Evolutionary conservation across 805 yeast genomes (phyloP).

Genomic region (Yamadazyma endophytica): DNA sequence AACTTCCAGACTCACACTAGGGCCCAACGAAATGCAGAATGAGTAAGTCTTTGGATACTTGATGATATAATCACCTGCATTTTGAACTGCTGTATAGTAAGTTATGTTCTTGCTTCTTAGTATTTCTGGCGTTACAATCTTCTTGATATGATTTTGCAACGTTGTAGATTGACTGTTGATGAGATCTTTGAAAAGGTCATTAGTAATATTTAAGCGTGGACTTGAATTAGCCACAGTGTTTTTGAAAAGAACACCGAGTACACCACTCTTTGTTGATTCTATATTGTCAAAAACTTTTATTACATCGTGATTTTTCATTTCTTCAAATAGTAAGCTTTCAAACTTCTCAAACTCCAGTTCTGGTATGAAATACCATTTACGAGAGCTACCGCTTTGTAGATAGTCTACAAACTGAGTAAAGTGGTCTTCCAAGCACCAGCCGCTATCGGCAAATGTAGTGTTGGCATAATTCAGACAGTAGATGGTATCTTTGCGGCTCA

Average conservation of each 20-base stretch:
- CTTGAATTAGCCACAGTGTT: not conserved
- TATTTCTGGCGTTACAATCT: constrained; percentile 42
- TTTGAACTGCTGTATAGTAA: constrained; percentile 47
- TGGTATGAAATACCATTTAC: constrained; percentile 61
- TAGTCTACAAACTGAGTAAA: constrained; percentile 51
- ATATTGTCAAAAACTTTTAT: not conserved
- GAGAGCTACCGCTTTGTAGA: constrained; percentile 51
- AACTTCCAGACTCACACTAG: constrained; percentile 51
- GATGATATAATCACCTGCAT: constrained; percentile 57
- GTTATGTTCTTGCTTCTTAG: constrained; percentile 47
- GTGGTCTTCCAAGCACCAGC: constrained; percentile 63
- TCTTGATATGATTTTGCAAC: constrained; percentile 4
- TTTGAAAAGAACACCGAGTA: not conserved
- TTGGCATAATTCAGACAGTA: constrained; percentile 47
- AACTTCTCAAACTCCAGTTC: constrained; percentile 50
- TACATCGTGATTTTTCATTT: not conserved
- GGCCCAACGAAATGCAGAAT: constrained; percentile 50
- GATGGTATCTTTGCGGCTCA: constrained; percentile 41
- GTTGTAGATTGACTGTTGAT: constrained; percentile 19
- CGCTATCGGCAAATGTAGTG: constrained; percentile 49
- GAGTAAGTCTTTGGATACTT: constrained; percentile 56
- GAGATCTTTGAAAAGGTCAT: constrained; percentile 21
- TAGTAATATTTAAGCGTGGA: constrained; percentile 24
- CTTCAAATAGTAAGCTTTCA: constrained; percentile 27
- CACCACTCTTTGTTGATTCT: not conserved